phyloP scores from a whole-genome alignment of 2,329 filamentous ascomycete species.

The Aureobasidium mangrovei region DNA sequence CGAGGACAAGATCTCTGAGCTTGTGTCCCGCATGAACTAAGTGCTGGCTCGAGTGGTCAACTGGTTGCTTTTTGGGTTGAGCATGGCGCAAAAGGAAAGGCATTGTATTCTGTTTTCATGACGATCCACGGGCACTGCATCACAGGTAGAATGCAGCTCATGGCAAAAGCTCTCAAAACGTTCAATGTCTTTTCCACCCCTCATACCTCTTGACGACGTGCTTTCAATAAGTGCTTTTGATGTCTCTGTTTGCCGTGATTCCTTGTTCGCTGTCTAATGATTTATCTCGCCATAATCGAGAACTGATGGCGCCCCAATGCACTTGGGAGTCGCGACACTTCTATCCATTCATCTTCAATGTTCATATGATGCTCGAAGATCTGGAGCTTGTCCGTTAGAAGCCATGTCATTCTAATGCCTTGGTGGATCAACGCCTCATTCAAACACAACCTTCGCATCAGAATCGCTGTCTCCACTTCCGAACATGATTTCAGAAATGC shows the following conservation, averaged over 20 bases:
- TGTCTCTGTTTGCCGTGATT: neutral
- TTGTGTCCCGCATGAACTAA: conserved; percentile 99
- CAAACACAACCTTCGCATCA: too few relatives aligned
- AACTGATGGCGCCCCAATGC: too few relatives aligned
- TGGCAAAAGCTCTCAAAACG: conserved; percentile 15
- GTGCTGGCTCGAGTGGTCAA: neutral
- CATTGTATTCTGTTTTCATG: conserved; percentile 11
- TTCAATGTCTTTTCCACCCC: conserved; percentile 14
- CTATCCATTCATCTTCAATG: too few relatives aligned
- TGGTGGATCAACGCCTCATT: too few relatives aligned
- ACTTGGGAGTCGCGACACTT: too few relatives aligned
- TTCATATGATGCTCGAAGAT: too few relatives aligned
- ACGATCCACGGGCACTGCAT: conserved; percentile 10
- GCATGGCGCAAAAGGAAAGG: conserved; percentile 14
- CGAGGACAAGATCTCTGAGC: conserved; percentile 93
- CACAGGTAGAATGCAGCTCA: conserved; percentile 13
- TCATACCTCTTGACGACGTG: neutral
- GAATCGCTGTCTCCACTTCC: too few relatives aligned
- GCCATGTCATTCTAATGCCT: too few relatives aligned
- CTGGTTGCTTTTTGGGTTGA: conserved; percentile 9
- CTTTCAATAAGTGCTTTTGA: neutral
- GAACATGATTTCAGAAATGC: too few relatives aligned
- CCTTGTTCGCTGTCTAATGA: neutral
- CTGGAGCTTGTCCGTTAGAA: too few relatives aligned
- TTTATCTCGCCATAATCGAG: too few relatives aligned